A percentile compares a stretch with the other conserved stretches of the same genome.
phyloP scores from a whole-genome alignment of 2,329 filamentous ascomycete species.

The Fusarium paranaense region DNA sequence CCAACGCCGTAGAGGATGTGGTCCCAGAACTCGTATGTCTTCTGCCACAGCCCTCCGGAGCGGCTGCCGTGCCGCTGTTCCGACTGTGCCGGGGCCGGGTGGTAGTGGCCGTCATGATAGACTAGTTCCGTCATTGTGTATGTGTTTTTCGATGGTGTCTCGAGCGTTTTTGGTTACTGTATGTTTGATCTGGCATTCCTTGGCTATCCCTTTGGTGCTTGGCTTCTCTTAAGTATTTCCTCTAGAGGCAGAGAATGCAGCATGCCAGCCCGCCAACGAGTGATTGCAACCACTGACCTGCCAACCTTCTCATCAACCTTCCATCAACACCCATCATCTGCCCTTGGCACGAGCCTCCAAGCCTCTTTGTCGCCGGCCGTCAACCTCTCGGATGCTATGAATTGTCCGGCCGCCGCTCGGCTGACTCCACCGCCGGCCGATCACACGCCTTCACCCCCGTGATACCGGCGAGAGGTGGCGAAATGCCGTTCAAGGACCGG shows the following conservation, averaged over 20 bases:
- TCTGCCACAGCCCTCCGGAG: conserved; percentile 44
- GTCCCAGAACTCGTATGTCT: conserved; percentile 54
- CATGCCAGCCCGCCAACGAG: conserved; percentile 5
- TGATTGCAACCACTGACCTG: conserved; percentile 25
- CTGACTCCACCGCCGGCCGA: conserved; percentile 30
- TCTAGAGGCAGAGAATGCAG: conserved; percentile 5
- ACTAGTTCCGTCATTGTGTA: conserved; percentile 43
- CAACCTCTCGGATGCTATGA: conserved; percentile 16
- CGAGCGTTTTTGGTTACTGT: background rate
- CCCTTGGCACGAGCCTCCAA: conserved; percentile 9
- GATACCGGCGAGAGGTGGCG: conserved; percentile 33
- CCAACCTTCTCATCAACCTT: conserved; percentile 9
- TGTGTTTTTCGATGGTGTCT: conserved; percentile 1
- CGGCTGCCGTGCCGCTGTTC: conserved; percentile 18
- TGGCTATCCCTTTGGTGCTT: background rate
- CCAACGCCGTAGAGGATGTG: conserved; percentile 54
- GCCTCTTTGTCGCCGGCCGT: conserved; percentile 4
- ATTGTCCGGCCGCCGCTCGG: conserved; percentile 11
- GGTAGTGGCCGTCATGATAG: conserved; percentile 49
- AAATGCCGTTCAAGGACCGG: conserved; percentile 11
- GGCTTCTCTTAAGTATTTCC: conserved; percentile 23
- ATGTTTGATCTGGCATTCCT: background rate
- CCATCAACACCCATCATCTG: conserved; percentile 12
- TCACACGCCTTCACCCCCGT: conserved; percentile 37
- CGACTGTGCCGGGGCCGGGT: conserved; percentile 29